Evolutionary conservation across 768 basidiomycete genomes (phyloP), one percentile per base, ranked within the genome.

Genomic region (Lanmaoa rubissima): DNA sequence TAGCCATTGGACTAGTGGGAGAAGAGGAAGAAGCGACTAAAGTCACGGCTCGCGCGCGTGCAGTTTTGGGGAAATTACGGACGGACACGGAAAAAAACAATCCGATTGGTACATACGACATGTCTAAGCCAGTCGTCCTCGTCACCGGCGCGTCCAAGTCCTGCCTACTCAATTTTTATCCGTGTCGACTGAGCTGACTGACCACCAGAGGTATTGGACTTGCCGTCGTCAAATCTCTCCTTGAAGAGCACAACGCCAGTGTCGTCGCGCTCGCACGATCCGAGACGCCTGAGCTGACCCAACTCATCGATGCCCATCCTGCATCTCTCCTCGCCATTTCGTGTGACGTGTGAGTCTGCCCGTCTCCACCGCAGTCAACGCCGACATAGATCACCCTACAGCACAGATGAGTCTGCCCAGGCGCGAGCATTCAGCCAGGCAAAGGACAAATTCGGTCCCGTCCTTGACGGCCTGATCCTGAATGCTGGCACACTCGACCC

Each of bases 101-200:
- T 42, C 51, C 47, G 54, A 48, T 24, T n/a, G 35, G 45, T 31
- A 17, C 16, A 24, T 8, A 32, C 26, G 38, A 36, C 48, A 69
- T 72, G 62, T 14, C 65, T 39, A 79, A 75, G 57, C 84, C 86
- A 5, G 82, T 89, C 51, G 78, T 94, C 34, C 69, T 94, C 53
- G 79, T 96, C 61, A 91, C 94, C 55, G 94, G 95, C 52, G 94
- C 90, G 19, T 94, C 90, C 52, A 91, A 80, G 88, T 90, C 60
- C 13, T 11, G 5, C 19, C n/a, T 57, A 19, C 49, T 35, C 11
- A n/a, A 6, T 53, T 58, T 24, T 31, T 46, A 14, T 47, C 19
- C 34, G 40, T 42, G 31, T 34, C 50, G 11, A 57, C 12, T 7
- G 46, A 34, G 48, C 56, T 62, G 49, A 61, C 38, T 13, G 42